phyloP scores from a whole-genome alignment of 2,329 filamentous ascomycete species.

The Sclerotinia spermophila region DNA sequence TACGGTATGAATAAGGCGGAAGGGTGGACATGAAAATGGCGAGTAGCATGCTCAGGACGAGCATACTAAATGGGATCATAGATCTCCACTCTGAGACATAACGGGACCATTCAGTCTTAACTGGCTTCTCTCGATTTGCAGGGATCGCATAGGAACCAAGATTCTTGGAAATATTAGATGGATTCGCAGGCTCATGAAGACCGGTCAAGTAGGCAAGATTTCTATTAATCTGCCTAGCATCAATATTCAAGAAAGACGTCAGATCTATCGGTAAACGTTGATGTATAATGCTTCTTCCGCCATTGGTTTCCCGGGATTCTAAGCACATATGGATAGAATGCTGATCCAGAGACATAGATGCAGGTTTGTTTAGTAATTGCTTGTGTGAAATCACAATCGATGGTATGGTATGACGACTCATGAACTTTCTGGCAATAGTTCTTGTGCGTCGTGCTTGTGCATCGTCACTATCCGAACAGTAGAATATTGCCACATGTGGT shows the following conservation, averaged over 20 bases:
- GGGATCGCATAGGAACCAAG: conserved; percentile 13
- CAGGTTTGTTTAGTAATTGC: conserved; percentile 39
- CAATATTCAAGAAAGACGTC: conserved; percentile 48
- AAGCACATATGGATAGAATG: conserved; percentile 48
- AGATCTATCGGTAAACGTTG: conserved; percentile 48
- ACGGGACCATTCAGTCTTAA: conserved; percentile 24
- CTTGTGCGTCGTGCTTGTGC: conserved; percentile 40
- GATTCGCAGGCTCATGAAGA: conserved; percentile 31
- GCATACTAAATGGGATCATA: conserved; percentile 28
- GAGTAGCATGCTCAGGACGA: conserved; percentile 30
- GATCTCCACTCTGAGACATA: conserved; percentile 29
- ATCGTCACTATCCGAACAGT: conserved; percentile 45
- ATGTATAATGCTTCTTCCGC: conserved; percentile 38
- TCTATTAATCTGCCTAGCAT: conserved; percentile 51
- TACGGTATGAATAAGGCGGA: conserved; percentile 26
- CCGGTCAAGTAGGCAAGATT: conserved; percentile 49
- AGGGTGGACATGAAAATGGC: conserved; percentile 25
- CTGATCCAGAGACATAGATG: conserved; percentile 40
- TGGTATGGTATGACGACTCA: conserved; percentile 46
- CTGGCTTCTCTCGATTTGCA: conserved; percentile 28
- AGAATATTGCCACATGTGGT: conserved; percentile 50
- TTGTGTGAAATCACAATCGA: conserved; percentile 48
- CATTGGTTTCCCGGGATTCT: conserved; percentile 41
- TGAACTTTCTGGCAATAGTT: conserved; percentile 45
- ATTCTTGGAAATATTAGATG: conserved; percentile 18